phyloP scores from a whole-genome alignment of 1,284 basidiomycete genomes.

The Puccinia polysora region DNA sequence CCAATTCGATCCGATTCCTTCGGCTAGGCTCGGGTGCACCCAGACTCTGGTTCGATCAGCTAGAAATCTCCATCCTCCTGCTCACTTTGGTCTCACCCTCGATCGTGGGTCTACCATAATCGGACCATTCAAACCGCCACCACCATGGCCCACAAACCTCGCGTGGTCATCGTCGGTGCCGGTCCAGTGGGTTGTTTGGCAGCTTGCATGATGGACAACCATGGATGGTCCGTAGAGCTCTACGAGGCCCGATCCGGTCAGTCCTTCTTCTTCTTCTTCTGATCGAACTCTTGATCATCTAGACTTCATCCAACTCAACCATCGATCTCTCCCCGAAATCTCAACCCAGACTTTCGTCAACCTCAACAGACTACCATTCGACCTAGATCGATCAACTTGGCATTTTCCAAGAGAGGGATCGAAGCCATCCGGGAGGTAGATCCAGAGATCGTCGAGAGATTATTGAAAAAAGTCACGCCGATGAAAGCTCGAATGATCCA shows the following conservation, averaged over 20 bases:
- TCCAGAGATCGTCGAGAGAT: constrained; percentile 66
- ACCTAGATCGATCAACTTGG: constrained; percentile 84
- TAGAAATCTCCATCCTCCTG: too few relatives aligned
- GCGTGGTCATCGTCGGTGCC: constrained; percentile 64
- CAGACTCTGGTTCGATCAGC: too few relatives aligned
- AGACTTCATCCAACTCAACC: constrained; percentile 31
- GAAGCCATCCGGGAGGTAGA: constrained; percentile 77
- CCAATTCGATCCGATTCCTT: too few relatives aligned
- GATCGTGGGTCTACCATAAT: too few relatives aligned
- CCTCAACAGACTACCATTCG: constrained; percentile 39
- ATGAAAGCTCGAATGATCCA: constrained; percentile 97
- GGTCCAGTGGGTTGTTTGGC: constrained; percentile 92
- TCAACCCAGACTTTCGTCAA: constrained; percentile 44
- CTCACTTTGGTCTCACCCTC: too few relatives aligned
- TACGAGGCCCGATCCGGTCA: constrained; percentile 79
- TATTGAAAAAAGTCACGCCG: constrained; percentile 76
- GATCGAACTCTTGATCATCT: neutral
- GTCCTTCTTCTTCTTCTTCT: neutral
- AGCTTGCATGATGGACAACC: constrained; percentile 76
- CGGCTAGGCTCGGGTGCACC: too few relatives aligned
- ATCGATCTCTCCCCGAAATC: constrained; percentile 24
- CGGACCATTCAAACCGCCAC: too few relatives aligned
- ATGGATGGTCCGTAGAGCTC: constrained; percentile 83
- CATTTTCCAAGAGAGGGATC: constrained; percentile 87
- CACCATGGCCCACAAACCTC: constrained; percentile 41